Evolutionary conservation across 257 asterid species (phyloP), one percentile per base, ranked within the genome.

Genomic region (Leptodermis oblonga): DNA sequence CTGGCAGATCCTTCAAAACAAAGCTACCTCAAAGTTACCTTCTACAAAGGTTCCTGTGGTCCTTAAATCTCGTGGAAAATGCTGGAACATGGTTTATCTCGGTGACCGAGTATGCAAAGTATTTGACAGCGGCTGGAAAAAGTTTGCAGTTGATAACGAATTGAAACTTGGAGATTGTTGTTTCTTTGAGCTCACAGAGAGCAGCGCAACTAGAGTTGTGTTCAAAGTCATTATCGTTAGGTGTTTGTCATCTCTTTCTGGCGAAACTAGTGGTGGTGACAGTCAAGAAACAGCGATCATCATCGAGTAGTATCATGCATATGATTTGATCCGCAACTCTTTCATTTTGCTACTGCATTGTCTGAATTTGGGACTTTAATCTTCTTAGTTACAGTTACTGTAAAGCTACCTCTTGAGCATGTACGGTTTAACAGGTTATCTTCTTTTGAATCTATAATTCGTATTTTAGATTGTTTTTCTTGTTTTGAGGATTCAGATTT

Each of bases 161-260:
- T 77, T 87, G 31, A 59, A 77, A 62, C 7, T 34, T 4, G 86
- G 83, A 5, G 88, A 85, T 82, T 88, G 77, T 48, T 78, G 83
- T 73, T 82, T 85, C 26, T 87, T 87, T 49, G 91, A 87, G 71
- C 75, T 83, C 2, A 65, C 68, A 45, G 85, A 83, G 36, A 20
- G 62, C 49, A 73, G 68, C 66, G 0, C 0, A 5, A 12, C 13
- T 25, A 43, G 48, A 9, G 30, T 78, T 6, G 65, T 46, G 62
- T 78, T 80, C 58, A 80, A 68, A 58, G 90, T 82, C 46, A 74
- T 70, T 65, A 68, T 83, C 72, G 70, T 80, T 28, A 76, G 77
- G 68, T 65, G 71, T 51, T 54, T 70, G 45, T 43, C 76, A 74
- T 7, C 10, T 28, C 58, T 13, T n/a, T 13, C 4, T 26, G 58